Base-by-base conservation (phyloP, 176 grass and related monocot species). In the Calamus simplicifolius region DNA sequence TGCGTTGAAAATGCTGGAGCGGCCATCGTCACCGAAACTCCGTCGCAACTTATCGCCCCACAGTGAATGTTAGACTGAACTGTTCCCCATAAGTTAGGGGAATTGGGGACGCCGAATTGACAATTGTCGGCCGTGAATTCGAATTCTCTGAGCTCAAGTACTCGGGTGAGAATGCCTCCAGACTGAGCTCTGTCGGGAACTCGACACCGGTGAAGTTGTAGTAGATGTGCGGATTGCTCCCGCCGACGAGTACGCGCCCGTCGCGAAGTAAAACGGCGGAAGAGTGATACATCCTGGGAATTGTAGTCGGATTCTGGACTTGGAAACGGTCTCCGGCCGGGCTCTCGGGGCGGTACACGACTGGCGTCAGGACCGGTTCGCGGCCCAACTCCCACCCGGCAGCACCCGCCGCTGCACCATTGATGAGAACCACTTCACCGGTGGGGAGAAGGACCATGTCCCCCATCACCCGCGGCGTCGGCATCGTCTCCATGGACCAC, bases 161-260 rank as follows among this genome's bases (percentile, higher is more conserved):
- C 58, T 76, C 80, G 15, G 89, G 89, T 8, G 70, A 93, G 84
- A 88, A 93, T 15, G 80, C 77, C 73, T 93, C 70, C 54, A 93
- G 78, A 84, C 89, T 84, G 68, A 93, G 83, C 18, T 88, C 84
- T 0, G 89, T 93, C 49, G 89, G 84, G 80, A 73, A 93, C 70
- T 19, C 5, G 61, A 79, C 84, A 69, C 69, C 61, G 61, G 80
- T 75, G 67, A 93, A 93, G 70, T 81, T 84, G 83, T 93, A 93
- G 80, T 76, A 63, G 15, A 58, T 29, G 67, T 88, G 89, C 16
- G 89, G 89, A 80, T 93, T 93, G 58, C 89, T 93, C 7, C 89
- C 89, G 25, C 84, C 89, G 4, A 93, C 73, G 26, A 93, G 81
- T 17, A 93, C 49, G 26, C 89, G 89, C 3, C 89, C 84, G 61